phyloP scores from a whole-genome alignment of 768 basidiomycete species.

The Phylloporus sp. region DNA sequence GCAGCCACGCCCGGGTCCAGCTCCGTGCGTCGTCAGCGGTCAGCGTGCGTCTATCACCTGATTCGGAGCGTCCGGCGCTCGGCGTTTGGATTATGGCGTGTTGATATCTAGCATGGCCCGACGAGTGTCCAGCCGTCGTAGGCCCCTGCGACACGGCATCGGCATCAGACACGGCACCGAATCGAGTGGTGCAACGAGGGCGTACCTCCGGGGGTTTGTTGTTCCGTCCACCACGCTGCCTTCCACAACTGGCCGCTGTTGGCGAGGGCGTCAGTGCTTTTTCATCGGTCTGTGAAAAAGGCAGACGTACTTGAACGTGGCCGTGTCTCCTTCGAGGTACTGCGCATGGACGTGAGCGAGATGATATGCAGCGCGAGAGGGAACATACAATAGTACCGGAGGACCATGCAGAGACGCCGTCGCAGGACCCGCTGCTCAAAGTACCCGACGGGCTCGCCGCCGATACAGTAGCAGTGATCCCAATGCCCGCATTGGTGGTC shows the following conservation, averaged over 20 bases:
- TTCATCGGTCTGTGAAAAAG: not conserved
- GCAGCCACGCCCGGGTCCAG: not conserved
- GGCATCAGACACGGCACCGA: not conserved
- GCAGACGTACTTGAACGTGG: constrained; percentile 38
- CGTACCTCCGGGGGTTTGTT: constrained; percentile 1
- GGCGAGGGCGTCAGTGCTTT: not conserved
- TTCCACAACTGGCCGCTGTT: constrained; percentile 3
- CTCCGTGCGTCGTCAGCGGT: too few species aligned
- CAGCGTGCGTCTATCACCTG: not conserved
- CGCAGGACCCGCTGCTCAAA: constrained; percentile 33
- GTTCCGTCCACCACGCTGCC: constrained; percentile 20
- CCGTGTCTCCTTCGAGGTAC: constrained; percentile 43
- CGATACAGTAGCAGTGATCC: not conserved
- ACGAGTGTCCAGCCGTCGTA: constrained; percentile 11
- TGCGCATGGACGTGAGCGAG: constrained; percentile 9
- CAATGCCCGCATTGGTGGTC: constrained; percentile 1
- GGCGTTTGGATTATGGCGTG: not conserved
- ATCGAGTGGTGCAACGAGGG: not conserved
- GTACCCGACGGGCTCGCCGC: not conserved
- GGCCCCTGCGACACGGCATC: not conserved
- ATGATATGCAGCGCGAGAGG: not conserved
- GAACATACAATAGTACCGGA: constrained; percentile 35
- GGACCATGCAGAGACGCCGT: constrained; percentile 41
- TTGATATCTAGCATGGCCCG: constrained; percentile 8
- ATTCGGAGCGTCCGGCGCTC: not conserved